These are phyloP conservation scores for Sarcomyxa edulis DNA, from an alignment of 768 basidiomycete genomes.

Conservation along the genomic window DNA sequence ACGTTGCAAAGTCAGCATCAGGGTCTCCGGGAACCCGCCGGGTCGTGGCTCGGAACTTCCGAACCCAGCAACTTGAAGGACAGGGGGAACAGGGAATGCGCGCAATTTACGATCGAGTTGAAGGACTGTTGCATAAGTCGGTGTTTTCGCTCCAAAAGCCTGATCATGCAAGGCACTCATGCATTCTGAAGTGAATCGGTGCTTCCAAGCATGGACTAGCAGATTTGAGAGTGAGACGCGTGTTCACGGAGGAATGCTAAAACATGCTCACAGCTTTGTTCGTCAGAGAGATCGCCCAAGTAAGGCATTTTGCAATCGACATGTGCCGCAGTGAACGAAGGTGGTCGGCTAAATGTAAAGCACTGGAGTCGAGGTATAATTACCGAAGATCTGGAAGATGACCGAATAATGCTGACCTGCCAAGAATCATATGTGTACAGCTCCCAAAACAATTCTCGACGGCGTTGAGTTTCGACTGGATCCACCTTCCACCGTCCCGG, in stretches of 20 bases:
- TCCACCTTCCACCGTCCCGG: conserved; percentile 66
- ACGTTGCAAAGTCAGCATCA: conserved; percentile 54
- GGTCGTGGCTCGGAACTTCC: conserved; percentile 47
- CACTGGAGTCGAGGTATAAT: conserved; percentile 30
- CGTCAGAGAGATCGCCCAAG: conserved; percentile 40
- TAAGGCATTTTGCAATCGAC: conserved; percentile 63
- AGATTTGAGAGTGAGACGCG: conserved; percentile 4
- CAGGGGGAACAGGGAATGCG: conserved; percentile 61
- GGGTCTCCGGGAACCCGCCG: conserved; percentile 40
- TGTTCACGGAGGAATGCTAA: conserved; percentile 1
- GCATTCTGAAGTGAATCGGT: conserved; percentile 62
- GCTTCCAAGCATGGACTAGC: conserved; percentile 65
- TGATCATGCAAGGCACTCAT: conserved; percentile 68
- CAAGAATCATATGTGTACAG: conserved; percentile 47
- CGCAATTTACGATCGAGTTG: conserved; percentile 64
- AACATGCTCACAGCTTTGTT: conserved; percentile 49
- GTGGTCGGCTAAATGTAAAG: conserved; percentile 64
- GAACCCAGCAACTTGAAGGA: conserved; percentile 65
- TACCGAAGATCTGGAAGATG: neutral
- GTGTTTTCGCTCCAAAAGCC: conserved; percentile 65
- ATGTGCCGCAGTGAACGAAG: conserved; percentile 62
- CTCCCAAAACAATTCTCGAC: conserved; percentile 71
- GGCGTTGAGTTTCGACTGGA: conserved; percentile 47
- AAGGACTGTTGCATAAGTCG: conserved; percentile 62
- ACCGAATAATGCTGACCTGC: conserved; percentile 24